phyloP scores from a whole-genome alignment of 176 grass and related monocot genomes.

The Cocos nucifera region DNA sequence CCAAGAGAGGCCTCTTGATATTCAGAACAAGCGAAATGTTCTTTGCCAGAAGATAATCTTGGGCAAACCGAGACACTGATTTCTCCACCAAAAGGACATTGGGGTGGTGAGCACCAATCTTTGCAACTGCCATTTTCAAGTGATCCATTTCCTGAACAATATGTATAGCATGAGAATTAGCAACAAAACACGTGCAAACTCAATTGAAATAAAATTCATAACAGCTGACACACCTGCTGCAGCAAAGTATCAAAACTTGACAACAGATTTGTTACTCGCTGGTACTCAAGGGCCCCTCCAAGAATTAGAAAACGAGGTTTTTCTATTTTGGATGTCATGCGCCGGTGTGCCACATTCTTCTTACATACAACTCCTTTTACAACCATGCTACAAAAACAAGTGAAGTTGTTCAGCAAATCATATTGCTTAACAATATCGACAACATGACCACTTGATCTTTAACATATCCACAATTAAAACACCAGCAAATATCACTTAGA shows the following conservation, averaged over 20 bases:
- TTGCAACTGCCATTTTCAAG: slow-evolving; percentile 96
- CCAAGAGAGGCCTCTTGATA: slow-evolving; percentile 75
- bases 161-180: slow-evolving; percentile 15
- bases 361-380: slow-evolving; percentile 94
- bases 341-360: slow-evolving; percentile 93
- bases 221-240: slow-evolving; percentile 53
- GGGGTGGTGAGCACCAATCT: slow-evolving; percentile 84
- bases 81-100: slow-evolving; percentile 91
- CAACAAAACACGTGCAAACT: background rate
- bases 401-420: slow-evolving; percentile 23
- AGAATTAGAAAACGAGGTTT: slow-evolving; percentile 82
- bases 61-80: slow-evolving; percentile 75
- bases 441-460: slow-evolving; percentile 3
- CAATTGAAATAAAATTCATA: slow-evolving; percentile 16
- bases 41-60: slow-evolving; percentile 84
- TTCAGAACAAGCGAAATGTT: slow-evolving; percentile 91
- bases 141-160: slow-evolving; percentile 86
- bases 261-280: slow-evolving; percentile 72
- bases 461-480: background rate
- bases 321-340: slow-evolving; percentile 79
- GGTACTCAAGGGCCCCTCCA: slow-evolving; percentile 90
- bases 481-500: background rate
- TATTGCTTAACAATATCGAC: slow-evolving; percentile 16
- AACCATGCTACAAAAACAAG: slow-evolving; percentile 53
- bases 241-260: slow-evolving; percentile 96